These are phyloP conservation scores for Colletotrichum magnum DNA, from an alignment of 2,329 filamentous ascomycete genomes.

Conservation along the genomic window DNA sequence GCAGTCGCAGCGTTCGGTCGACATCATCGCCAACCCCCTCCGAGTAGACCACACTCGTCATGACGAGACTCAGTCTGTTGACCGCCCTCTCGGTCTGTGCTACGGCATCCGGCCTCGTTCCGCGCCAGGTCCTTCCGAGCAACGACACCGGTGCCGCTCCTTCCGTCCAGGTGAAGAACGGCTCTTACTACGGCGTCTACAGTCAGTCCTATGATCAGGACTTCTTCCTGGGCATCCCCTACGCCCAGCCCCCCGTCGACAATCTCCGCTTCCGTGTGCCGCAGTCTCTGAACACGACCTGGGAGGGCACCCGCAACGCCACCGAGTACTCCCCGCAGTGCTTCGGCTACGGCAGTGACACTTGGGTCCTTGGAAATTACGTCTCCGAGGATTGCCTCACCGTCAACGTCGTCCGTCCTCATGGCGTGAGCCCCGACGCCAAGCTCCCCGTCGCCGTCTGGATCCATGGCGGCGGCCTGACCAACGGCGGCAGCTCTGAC, in stretches of 20 bases:
- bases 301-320: conserved; percentile 56
- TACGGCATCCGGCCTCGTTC: conserved; percentile 33
- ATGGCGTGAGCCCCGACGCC: conserved; percentile 47
- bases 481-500: conserved; percentile 51
- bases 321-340: conserved; percentile 63
- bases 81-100: conserved; percentile 29
- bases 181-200: conserved; percentile 57
- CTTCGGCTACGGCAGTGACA: conserved; percentile 63
- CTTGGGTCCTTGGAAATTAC: conserved; percentile 43
- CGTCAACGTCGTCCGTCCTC: conserved; percentile 48
- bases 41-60: conserved; percentile 2
- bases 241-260: conserved; percentile 66
- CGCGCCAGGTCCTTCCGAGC: conserved; percentile 23
- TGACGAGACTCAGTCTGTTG: conserved; percentile 33
- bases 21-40: conserved; percentile 6
- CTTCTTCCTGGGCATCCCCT: conserved; percentile 69
- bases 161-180: conserved; percentile 32
- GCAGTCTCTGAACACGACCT: conserved; percentile 62
- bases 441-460: conserved; percentile 71
- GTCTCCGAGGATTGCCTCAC: conserved; percentile 50
- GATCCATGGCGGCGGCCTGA: conserved; percentile 64
- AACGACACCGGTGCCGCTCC: conserved; percentile 27
- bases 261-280: conserved; percentile 67
- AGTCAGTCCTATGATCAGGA: conserved; percentile 61
- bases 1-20: conserved; percentile 16